Base-by-base conservation (phyloP, 164 flowering plant species). In the Umbilicus rupestris region DNA sequence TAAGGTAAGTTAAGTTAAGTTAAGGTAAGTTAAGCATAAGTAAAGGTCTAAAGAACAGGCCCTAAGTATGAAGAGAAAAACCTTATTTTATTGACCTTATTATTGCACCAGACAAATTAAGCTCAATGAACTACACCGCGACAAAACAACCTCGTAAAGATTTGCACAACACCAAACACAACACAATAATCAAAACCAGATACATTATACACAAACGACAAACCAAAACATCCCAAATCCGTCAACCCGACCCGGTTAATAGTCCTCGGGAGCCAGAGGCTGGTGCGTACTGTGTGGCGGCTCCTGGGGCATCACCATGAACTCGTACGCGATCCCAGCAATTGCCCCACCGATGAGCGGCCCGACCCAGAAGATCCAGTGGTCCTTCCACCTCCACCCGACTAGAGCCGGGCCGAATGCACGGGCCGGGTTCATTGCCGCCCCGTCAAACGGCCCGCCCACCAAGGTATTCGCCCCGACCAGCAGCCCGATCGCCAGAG, bases 351-450 rank as follows among this genome's bases (percentile, higher is more conserved):
- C 96, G 49, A 85, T 63, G 30, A 89, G 72, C 26, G 96, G 96
- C 1, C 96, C 96, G 1, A 74, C 88, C 96, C 96, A 89, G 81
- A 85, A 89, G 24, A 89, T 81, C 96, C 89, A 85, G 71, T 89
- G 90, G 81, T 80, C 71, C 24, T 57, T 57, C 90, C 90, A 89
- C 68, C 35, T 70, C 92, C 92, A 87, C 72, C 90, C 81, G 66
- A 85, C 89, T 55, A 87, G 28, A 15, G 96, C 90, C 0, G 96
- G 92, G 7, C 96, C 96, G 55, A 89, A 85, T 0, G 92, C 76
- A 3, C 83, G 84, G 7, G 90, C 89, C 4, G 96, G 96, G 86
- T 89, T 89, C 96, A 89, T 89, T 0, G 96, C 87, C 0, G 89
- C 92, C 3, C 96, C 96, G n/a, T 74, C 79, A 58, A 89, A 89